Conservation (phyloP, 2,329 filamentous ascomycete genomes). For the Nemania serpens region DNA sequence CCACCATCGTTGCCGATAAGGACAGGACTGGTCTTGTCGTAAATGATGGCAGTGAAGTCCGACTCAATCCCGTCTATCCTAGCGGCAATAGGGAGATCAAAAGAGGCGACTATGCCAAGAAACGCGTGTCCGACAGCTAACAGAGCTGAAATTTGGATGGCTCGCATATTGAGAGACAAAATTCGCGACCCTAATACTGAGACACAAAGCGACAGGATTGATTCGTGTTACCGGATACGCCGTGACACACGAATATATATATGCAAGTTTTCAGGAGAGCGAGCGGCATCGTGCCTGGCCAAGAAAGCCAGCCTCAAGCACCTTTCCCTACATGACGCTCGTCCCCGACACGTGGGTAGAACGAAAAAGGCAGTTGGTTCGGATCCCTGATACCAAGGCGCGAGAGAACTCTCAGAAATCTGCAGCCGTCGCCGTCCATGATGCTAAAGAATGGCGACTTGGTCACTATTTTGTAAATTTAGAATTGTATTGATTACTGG, state of each 20-base stretch:
- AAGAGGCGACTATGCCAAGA: neutral
- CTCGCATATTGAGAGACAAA: neutral
- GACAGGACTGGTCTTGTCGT: constrained; percentile 42
- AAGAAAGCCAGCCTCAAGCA: neutral
- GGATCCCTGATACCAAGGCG: constrained; percentile 5
- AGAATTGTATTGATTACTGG: neutral
- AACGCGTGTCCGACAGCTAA: neutral
- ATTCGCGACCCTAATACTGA: too few relatives aligned
- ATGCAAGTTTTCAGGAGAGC: neutral
- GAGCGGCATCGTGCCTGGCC: neutral
- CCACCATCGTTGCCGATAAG: constrained; percentile 54
- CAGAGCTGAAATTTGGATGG: neutral
- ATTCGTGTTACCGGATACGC: neutral
- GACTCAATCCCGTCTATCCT: constrained; percentile 46
- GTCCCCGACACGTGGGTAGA: constrained; percentile 5
- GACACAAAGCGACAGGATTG: neutral
- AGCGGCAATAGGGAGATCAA: constrained; percentile 34
- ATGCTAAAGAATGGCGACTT: neutral
- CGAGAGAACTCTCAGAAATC: neutral
- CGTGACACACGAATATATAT: neutral
- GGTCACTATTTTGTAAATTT: neutral
- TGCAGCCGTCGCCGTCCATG: neutral
- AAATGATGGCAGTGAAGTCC: constrained; percentile 49
- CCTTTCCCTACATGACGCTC: neutral
- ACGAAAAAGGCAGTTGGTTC: constrained; percentile 3